Conservation (phyloP, 345 rosid genomes). For the Lepidium africanum region DNA sequence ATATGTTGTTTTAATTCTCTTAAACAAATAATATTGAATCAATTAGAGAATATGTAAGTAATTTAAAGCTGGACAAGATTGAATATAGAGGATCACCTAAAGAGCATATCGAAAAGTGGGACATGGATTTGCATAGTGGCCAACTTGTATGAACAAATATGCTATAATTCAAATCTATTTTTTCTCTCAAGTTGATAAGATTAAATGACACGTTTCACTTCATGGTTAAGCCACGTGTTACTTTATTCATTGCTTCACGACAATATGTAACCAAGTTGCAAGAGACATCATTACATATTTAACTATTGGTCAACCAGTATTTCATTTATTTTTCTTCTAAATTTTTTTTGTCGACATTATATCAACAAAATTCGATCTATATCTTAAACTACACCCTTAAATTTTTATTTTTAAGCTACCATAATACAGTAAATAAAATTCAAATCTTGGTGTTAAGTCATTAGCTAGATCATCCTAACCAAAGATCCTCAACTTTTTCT, state of each 20-base stretch:
- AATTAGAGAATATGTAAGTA: no score
- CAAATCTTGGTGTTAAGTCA: no score
- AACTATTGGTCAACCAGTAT: background rate
- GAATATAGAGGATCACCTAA: conserved; percentile 13
- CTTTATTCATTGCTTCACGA: conserved; percentile 5
- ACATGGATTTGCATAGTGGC: conserved; percentile 16
- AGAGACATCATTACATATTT: background rate
- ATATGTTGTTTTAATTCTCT: no score
- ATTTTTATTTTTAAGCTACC: no score
- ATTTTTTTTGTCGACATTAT: no score
- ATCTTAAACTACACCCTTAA: no score
- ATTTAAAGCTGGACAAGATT: background rate
- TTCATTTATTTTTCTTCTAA: background rate
- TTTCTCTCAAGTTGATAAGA: background rate
- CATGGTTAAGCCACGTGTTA: background rate
- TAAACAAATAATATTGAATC: no score
- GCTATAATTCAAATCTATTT: background rate
- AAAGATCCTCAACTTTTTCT: no score
- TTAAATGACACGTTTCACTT: conserved; percentile 11
- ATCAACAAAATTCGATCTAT: no score
- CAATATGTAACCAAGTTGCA: conserved; percentile 17
- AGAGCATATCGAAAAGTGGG: conserved; percentile 27
- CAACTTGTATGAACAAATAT: conserved; percentile 6
- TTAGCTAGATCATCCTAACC: no score
- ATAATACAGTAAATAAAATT: no score